Base-by-base conservation (phyloP, 352 stramenopile genomes). In the Globisporangium uncinulatum region DNA sequence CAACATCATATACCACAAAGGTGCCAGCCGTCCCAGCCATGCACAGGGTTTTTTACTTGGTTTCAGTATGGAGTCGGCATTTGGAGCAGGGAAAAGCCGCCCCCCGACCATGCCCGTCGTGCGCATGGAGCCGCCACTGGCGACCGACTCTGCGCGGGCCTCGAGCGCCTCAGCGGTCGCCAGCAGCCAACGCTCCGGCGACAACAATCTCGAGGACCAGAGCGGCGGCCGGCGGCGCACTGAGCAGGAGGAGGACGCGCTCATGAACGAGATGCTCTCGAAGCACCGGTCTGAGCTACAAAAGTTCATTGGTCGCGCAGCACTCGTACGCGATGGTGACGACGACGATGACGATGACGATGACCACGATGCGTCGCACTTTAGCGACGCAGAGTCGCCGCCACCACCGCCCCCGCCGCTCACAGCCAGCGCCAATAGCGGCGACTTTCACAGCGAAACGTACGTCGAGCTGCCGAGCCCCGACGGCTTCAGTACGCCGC, bases 241-340 rank as follows among this genome's bases (percentile, higher is more conserved):
- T 51, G 74, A 84, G 53, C 69, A 64, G 53, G 73, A 80, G 34
- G 66, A 80, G 56, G 74, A 84, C 53, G 71, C 67, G 53, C 62
- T 60, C 14, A 63, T 84, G 54, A 79, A 84, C 59, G 74, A 75
- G 47, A 71, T 73, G 59, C 79, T 84, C 61, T 70, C 61, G 51
- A 84, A 84, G 64, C 67, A 73, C 46, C 74, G 71, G 19, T 73
- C 74, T 13, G 61, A 84, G 61, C 57, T 84, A 48, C 71, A 79
- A 47, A 65, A 79, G 59, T 79, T 74, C 57, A 84, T 84, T 19
- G 52, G 51, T 34, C 66, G 67, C 58, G 29, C 51, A 5, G 57
- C 46, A 17, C 39, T 49, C 44, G 37, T 14, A 47, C 64, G 62
- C 43, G 50, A 65, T 64, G 57, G 68, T 6, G 53, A 71, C 6